A percentile compares a stretch with the other conserved stretches of the same genome.
Evolutionary conservation across 371 early-diverging fungal species (phyloP).

Genomic region (Apophysomyces elegans): DNA sequence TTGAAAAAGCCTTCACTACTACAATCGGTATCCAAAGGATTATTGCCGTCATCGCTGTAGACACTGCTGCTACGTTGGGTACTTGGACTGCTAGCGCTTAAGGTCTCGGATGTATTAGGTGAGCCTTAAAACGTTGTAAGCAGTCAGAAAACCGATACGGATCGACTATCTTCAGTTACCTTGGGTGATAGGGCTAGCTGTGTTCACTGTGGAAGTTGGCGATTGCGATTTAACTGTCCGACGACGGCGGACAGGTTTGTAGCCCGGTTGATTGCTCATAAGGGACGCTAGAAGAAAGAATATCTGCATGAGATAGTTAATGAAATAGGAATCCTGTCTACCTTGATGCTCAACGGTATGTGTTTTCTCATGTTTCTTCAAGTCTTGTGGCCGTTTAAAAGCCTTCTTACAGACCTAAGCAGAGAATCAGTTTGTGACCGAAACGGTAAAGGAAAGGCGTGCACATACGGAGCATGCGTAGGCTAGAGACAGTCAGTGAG

Average conservation of each 20-base stretch:
- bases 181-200: background rate
- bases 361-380: conserved; percentile 91
- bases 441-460: background rate
- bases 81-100: background rate
- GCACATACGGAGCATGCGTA: conserved; percentile 22
- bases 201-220: background rate
- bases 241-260: conserved; percentile 39
- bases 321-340: background rate
- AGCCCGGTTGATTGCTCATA: conserved; percentile 45
- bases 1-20: conserved; percentile 9
- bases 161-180: background rate
- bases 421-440: background rate
- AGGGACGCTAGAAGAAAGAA: conserved; percentile 29
- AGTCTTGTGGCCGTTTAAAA: conserved; percentile 94
- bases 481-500: conserved; percentile 13
- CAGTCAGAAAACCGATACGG: background rate
- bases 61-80: conserved; percentile 6
- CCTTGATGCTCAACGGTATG: conserved; percentile 69
- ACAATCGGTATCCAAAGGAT: conserved; percentile 14
- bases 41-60: conserved; percentile 15
- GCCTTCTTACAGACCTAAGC: conserved; percentile 76
- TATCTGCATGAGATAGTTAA: background rate
- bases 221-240: conserved; percentile 14
- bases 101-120: background rate
- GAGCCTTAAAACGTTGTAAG: background rate